Evolutionary conservation across 805 yeast genomes (phyloP).

Genomic region (Candida sithepensis): DNA sequence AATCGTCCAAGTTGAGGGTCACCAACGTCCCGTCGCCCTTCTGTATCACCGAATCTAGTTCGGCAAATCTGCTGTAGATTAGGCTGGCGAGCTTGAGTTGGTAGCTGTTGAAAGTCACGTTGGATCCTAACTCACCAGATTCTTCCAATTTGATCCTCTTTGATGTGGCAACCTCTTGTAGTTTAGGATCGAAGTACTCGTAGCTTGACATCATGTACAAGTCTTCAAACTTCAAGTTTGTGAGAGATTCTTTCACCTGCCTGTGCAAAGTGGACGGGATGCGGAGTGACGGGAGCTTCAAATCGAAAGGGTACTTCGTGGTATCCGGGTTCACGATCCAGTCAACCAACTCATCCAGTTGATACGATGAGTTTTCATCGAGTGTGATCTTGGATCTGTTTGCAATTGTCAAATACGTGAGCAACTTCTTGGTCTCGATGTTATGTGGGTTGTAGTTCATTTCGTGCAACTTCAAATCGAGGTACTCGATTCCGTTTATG

Average conservation of each 20-base stretch:
- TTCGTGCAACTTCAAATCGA: conserved; percentile 21
- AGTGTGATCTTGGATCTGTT: conserved; percentile 10
- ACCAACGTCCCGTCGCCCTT: conserved; percentile 20
- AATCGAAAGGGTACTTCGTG: conserved; percentile 17
- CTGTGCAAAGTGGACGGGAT: conserved; percentile 12
- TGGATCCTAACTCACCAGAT: background rate
- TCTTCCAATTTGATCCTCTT: conserved; percentile 23
- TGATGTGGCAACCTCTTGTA: conserved; percentile 5
- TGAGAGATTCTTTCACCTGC: conserved; percentile 18
- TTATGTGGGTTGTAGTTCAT: conserved; percentile 3
- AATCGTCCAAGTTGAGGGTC: conserved; percentile 33
- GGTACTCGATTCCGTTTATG: conserved; percentile 43
- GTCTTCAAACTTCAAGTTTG: conserved; percentile 11
- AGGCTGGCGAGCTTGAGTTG: conserved; percentile 35
- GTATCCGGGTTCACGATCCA: conserved; percentile 26
- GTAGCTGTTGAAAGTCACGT: conserved; percentile 22
- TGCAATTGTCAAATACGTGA: conserved; percentile 19
- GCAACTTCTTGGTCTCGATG: conserved; percentile 11
- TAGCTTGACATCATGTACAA: conserved; percentile 12
- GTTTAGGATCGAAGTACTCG: conserved; percentile 14
- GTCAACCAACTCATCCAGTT: conserved; percentile 18
- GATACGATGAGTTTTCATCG: conserved; percentile 16
- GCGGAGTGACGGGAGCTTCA: conserved; percentile 12
- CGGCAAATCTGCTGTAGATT: conserved; percentile 32
- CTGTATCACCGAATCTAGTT: conserved; percentile 24